Base-by-base conservation (phyloP, 495 filamentous ascomycete genomes). In the Neurospora sp. region DNA sequence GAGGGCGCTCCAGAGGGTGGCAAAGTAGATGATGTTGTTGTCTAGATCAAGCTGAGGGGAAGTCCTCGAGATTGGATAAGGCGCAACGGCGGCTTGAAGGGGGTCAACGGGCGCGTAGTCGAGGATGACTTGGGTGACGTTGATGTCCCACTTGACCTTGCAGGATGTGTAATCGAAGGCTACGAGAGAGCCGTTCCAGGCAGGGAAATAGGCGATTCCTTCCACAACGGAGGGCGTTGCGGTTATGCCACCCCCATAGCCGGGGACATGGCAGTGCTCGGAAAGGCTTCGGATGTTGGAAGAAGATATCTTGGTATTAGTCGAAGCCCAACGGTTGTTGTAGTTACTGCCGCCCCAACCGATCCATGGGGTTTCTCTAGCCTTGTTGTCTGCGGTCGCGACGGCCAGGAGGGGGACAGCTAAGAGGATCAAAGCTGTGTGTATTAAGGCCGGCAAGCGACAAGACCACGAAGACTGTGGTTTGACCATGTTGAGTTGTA, bases 131-230 rank as follows among this genome's bases (percentile, higher is more conserved):
- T 70, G 38, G 3, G 78, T 79, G 0, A 81, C 75, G 68, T 82
- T 82, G 68, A 78, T 74, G 39, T 74, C 69, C 80, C 80, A 82
- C 14, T 75, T 68, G 31, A 82, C 75, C 53, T 76, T 53, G 74
- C 80, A 82, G 11, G 74, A 72, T 39, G 72, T 69, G 71, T 78
- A 82, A 73, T 83, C 72, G n/a, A 83, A 72, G 8, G 81, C 81
- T 16, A 80, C 76, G 71, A 82, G 78, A 2, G 75, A 73, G 69
- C 80, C 82, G 71, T 78, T 76, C 78, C 79, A 82, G 16, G 80
- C 82, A 14, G 82, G 82, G 70, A 75, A 83, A 70, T 81, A 83
- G 42, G 74, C 81, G 3, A 74, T 74, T 65, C 78, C 70, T 37
- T 70, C 74, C 22, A 22, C 10, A 4, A 80, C 73, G 2, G 77